Evolutionary conservation across 192 early-diverging fungal genomes (phyloP).

Genomic region (Entomortierella beljakovae): DNA sequence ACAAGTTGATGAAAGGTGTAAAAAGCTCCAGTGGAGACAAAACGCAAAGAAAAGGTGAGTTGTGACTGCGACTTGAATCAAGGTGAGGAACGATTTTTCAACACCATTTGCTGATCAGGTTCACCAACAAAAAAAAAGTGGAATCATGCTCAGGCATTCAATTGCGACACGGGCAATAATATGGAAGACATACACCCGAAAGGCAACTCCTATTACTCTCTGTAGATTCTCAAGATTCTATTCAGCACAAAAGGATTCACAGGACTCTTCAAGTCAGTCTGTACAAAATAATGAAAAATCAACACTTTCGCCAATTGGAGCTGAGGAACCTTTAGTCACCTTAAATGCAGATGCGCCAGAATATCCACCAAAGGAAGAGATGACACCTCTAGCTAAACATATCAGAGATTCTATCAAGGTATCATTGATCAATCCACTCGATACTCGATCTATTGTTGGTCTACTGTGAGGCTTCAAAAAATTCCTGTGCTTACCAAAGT

Average conservation of each 20-base stretch:
- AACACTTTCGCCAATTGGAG: neutral
- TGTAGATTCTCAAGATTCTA: constrained; percentile 8
- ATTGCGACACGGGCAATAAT: constrained; percentile 1
- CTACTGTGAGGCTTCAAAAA: neutral
- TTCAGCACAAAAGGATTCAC: constrained; percentile 16
- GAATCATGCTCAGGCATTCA: constrained; percentile 29
- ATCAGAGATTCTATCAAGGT: constrained; percentile 69
- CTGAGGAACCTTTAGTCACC: neutral
- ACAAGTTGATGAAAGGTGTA: no score
- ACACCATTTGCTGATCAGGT: no score
- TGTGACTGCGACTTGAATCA: neutral
- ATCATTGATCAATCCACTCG: neutral
- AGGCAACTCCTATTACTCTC: neutral
- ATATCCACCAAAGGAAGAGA: constrained; percentile 60
- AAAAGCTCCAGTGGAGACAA: no score
- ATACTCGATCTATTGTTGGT: neutral
- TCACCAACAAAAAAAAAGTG: no score
- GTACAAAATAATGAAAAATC: neutral
- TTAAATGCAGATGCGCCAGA: neutral
- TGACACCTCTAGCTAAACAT: constrained; percentile 67
- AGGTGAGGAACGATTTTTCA: no score
- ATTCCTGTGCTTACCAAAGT: neutral
- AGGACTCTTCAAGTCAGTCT: neutral
- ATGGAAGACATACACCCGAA: constrained; percentile 17
- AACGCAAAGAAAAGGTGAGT: no score